phyloP scores from a whole-genome alignment of 768 basidiomycete species.

The Amanita jacksonii region DNA sequence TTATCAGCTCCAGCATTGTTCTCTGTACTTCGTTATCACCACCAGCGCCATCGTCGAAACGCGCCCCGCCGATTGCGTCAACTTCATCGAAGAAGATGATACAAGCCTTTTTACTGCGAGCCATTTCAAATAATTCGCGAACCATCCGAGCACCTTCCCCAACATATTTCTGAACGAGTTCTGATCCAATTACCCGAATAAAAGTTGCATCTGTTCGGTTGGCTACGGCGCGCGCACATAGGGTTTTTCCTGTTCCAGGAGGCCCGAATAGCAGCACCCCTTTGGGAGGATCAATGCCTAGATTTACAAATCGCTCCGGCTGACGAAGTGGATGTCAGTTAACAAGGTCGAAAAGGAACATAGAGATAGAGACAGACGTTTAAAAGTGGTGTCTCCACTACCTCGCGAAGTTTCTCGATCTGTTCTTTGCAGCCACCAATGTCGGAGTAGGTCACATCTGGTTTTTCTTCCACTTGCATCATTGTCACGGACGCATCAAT shows the following conservation, averaged over 20 bases:
- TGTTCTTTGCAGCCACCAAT: conserved; percentile 99
- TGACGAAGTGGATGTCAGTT: conserved; percentile 24
- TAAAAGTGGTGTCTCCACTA: conserved; percentile 92
- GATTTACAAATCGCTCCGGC: conserved; percentile 98
- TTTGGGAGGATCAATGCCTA: conserved; percentile 98
- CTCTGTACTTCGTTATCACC: conserved; percentile 99
- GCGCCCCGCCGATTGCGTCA: conserved; percentile 95
- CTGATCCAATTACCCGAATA: conserved; percentile 98
- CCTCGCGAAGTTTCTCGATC: conserved; percentile 97
- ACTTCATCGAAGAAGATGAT: conserved; percentile 99
- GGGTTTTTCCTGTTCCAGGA: conserved; percentile 96
- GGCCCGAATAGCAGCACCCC: conserved; percentile 95
- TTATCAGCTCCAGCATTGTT: conserved; percentile 98
- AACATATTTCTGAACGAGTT: conserved; percentile 99
- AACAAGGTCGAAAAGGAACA: conserved; percentile 5
- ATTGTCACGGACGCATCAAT: conserved; percentile 99
- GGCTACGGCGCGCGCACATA: conserved; percentile 96
- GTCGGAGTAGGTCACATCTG: conserved; percentile 96
- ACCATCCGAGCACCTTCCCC: conserved; percentile 99
- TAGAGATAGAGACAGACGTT: conserved; percentile 48
- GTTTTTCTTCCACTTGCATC: conserved; percentile 99
- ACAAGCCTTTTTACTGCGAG: conserved; percentile 95
- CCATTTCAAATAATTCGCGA: conserved; percentile 98
- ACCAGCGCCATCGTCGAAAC: conserved; percentile 97
- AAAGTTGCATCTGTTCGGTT: conserved; percentile 99